Base-by-base conservation (phyloP, 2,329 filamentous ascomycete species). In the Colletotrichum caudatum region DNA sequence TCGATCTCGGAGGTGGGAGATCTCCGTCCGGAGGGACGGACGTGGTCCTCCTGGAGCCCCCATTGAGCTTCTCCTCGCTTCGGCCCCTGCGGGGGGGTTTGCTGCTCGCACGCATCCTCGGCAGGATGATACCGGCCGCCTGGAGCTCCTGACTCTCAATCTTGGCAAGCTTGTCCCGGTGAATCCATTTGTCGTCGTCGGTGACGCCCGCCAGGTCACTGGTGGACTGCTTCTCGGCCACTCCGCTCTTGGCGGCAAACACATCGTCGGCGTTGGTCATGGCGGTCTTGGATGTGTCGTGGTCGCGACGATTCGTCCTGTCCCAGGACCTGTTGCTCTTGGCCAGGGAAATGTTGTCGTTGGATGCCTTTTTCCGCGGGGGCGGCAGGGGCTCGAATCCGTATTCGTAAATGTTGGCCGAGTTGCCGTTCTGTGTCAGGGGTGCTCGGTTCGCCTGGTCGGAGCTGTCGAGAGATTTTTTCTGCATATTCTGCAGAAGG, bases 101-200 rank as follows among this genome's bases (percentile, higher is more conserved):
- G 81, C 89, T 87, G 63, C 86, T 82, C 64, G 88, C 83, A 74
- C 89, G 83, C 41, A 87, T 77, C 76, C 85, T 82, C 74, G 90
- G 85, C 72, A 92, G 78, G 62, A 88, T 84, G 76, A 95, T 90
- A 39, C 93, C 93, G 8, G 93, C 93, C 71, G 92, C 93, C 79
- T 94, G 92, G 73, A 96, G 86, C 81, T 96, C 93, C 77, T 91
- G 88, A 75, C 85, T 95, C 81, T 96, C 93, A 75, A 95, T 96
- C 78, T 89, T 89, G 66, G 92, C 93, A 73, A 96, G 83, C 82
- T 95, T 95, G 81, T 96, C 93, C 68, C 93, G 86, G 78, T 96
- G 93, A 76, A 96, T 95, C 93, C 93, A 96, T 80, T 93, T 92
- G 41, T 92, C 90, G 44, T 85, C 82, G 44, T 85, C 82, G 11